These are phyloP conservation scores for Solanum arcanum DNA, from an alignment of 257 asterid genomes.

Conservation along the genomic window DNA sequence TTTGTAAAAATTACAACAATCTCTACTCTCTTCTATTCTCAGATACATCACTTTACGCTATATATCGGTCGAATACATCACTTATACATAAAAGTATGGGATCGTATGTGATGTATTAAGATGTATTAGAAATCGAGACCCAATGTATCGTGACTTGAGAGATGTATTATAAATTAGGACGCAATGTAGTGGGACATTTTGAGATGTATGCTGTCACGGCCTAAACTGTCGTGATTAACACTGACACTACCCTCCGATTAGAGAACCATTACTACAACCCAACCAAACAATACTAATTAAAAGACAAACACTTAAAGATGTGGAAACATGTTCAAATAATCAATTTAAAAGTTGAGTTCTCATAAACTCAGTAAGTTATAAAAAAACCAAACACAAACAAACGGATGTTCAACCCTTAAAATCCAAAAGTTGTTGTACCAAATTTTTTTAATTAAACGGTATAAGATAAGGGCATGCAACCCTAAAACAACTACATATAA, in stretches of 20 bases:
- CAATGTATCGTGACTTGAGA: neutral
- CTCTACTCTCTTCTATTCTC: too few species aligned
- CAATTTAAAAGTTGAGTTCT: neutral
- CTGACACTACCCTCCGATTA: neutral
- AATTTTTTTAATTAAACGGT: too few species aligned
- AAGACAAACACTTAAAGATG: too few species aligned
- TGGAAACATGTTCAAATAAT: neutral
- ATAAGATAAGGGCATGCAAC: neutral
- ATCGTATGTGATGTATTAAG: neutral
- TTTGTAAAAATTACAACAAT: neutral
- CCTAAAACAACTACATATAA: neutral
- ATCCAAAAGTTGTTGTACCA: neutral
- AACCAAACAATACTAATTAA: neutral
- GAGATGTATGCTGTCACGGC: neutral
- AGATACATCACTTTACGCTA: neutral
- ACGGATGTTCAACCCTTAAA: neutral
- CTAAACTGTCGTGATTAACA: too few species aligned
- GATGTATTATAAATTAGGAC: neutral
- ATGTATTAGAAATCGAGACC: too few species aligned
- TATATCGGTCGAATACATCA: neutral
- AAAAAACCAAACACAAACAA: too few species aligned
- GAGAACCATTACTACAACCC: neutral
- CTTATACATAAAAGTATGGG: too few species aligned
- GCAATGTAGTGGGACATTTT: neutral
- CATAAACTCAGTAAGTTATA: neutral